phyloP scores from a whole-genome alignment of 1,139 yeast species.

The Waltiozyma sp. region DNA sequence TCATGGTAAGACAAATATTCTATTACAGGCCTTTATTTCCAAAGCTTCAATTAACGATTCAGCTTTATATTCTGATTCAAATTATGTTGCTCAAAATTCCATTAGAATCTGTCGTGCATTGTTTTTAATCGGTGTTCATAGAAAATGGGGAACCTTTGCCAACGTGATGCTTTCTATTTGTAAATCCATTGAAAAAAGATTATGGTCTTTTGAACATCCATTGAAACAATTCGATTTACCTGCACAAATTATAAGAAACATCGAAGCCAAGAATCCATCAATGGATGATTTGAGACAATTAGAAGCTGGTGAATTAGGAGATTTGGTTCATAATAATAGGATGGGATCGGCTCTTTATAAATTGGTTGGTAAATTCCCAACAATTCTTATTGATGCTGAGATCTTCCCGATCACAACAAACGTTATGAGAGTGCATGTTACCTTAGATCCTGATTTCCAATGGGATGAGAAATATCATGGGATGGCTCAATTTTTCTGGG shows the following conservation, averaged over 20 bases:
- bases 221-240: conserved; percentile 78
- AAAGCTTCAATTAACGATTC: conserved; percentile 64
- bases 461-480: conserved; percentile 87
- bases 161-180: conserved; percentile 68
- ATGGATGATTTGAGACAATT: conserved; percentile 68
- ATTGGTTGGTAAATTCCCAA: conserved; percentile 65
- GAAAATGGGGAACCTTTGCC: conserved; percentile 83
- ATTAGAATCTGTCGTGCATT: conserved; percentile 89
- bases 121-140: conserved; percentile 71
- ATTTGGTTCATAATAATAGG: conserved; percentile 68
- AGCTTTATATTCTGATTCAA: conserved; percentile 74
- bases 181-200: conserved; percentile 70
- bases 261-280: conserved; percentile 55
- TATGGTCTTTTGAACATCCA: conserved; percentile 93
- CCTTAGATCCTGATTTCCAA: conserved; percentile 60
- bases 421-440: conserved; percentile 73
- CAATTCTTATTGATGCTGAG: conserved; percentile 60
- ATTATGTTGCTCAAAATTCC: conserved; percentile 92
- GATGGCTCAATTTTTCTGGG: conserved; percentile 80
- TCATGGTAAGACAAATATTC: conserved; percentile 78
- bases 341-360: conserved; percentile 59
- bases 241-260: conserved; percentile 46
- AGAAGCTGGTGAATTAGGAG: conserved; percentile 74
- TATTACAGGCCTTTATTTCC: conserved; percentile 82
- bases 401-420: conserved; percentile 84